These are phyloP conservation scores for Botrytis porri DNA, from an alignment of 2,329 filamentous ascomycete genomes.

Conservation along the genomic window DNA sequence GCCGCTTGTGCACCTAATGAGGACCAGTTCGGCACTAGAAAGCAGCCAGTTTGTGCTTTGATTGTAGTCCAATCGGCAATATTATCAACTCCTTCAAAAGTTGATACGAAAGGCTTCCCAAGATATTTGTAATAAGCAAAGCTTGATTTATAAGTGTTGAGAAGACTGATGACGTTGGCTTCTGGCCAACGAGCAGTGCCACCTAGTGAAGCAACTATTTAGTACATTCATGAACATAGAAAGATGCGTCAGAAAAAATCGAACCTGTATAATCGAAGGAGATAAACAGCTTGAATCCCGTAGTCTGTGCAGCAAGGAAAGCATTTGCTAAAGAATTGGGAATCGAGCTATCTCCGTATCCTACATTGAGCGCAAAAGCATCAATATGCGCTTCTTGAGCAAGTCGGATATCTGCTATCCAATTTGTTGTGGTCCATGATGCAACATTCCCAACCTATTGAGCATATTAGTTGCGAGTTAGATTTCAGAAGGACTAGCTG, in stretches of 20 bases:
- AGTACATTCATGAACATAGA: background rate
- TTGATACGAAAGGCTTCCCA: background rate
- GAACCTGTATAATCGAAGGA: conserved; percentile 5
- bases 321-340: background rate
- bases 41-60: background rate
- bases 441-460: background rate
- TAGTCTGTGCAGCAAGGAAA: background rate
- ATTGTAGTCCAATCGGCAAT: background rate
- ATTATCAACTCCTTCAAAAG: background rate
- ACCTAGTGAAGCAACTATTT: background rate
- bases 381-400: background rate
- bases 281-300: background rate
- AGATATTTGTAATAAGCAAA: background rate
- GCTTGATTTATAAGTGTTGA: background rate
- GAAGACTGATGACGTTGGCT: background rate
- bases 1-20: background rate
- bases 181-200: background rate
- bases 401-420: background rate
- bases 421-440: background rate
- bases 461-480: background rate
- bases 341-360: background rate
- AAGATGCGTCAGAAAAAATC: background rate
- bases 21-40: background rate
- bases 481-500: background rate
- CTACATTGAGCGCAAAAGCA: background rate